phyloP scores from a whole-genome alignment of 2,329 filamentous ascomycete genomes.

The Lachnellula suecica region DNA sequence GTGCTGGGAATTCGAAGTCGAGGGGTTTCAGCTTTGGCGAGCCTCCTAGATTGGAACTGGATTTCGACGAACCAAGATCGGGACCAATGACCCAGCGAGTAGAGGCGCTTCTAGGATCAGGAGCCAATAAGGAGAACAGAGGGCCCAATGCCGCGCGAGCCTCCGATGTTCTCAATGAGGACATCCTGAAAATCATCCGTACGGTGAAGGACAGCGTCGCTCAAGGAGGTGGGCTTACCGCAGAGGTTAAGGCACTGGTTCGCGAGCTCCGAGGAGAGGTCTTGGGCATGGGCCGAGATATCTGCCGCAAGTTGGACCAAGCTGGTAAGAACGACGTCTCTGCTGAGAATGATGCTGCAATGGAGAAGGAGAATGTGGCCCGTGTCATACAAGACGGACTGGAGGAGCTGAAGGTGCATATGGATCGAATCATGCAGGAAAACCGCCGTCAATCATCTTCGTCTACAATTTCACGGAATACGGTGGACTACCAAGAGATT shows the following conservation, averaged over 20 bases:
- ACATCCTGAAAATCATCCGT: constrained; percentile 78
- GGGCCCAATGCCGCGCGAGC: constrained; percentile 35
- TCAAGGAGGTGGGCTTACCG: constrained; percentile 84
- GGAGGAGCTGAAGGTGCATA: constrained; percentile 78
- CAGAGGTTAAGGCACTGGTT: constrained; percentile 87
- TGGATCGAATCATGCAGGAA: constrained; percentile 77
- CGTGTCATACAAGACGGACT: constrained; percentile 79
- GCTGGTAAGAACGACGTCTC: constrained; percentile 47
- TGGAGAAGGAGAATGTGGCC: constrained; percentile 68
- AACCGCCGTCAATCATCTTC: constrained; percentile 68
- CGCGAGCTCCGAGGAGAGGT: constrained; percentile 90
- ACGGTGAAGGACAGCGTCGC: constrained; percentile 89
- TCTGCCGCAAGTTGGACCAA: constrained; percentile 83
- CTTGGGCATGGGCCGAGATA: constrained; percentile 88
- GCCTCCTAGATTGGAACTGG: constrained; percentile 34
- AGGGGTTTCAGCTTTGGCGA: constrained; percentile 35
- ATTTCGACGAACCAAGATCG: constrained; percentile 38
- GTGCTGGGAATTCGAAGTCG: constrained; percentile 18
- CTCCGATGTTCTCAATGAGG: constrained; percentile 67
- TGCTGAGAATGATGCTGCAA: constrained; percentile 43
- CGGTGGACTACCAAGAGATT: constrained; percentile 78
- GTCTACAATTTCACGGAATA: constrained; percentile 59
- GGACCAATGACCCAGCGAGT: constrained; percentile 32
- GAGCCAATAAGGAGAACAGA: constrained; percentile 28
- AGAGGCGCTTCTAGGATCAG: constrained; percentile 25